A percentile compares a stretch with the other conserved stretches of the same genome.
Conservation (phyloP, 2,329 filamentous ascomycete genomes). For the Aureobasidium sp. region DNA sequence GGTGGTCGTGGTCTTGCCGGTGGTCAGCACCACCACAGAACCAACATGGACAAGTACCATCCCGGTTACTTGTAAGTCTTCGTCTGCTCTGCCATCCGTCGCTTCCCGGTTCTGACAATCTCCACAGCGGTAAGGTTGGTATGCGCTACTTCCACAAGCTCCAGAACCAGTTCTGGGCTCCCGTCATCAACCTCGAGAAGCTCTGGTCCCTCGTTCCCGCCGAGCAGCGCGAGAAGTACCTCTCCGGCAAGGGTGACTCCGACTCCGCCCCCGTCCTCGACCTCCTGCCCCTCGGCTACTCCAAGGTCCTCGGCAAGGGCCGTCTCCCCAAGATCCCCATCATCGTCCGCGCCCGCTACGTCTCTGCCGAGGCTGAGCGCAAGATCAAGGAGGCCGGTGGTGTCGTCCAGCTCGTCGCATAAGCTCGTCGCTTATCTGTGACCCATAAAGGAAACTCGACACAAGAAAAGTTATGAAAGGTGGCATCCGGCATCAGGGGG, state of each 20-base stretch:
- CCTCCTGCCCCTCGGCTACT: conserved; percentile 93
- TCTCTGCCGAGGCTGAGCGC: conserved; percentile 92
- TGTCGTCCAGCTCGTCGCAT: conserved; percentile 92
- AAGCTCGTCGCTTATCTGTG: conserved; percentile 32
- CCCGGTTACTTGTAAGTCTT: conserved; percentile 77
- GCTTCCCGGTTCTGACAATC: conserved; percentile 44
- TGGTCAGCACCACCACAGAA: conserved; percentile 98
- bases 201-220: conserved; percentile 91
- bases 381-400: conserved; percentile 99
- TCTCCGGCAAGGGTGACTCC: conserved; percentile 73
- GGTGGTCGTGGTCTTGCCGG: conserved; percentile 82
- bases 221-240: conserved; percentile 90
- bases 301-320: conserved; percentile 98
- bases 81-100: conserved; percentile 56
- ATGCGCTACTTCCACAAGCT: conserved; percentile 81
- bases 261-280: conserved; percentile 97
- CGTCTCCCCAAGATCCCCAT: conserved; percentile 87
- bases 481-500: conserved; percentile 7
- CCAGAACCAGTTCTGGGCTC: conserved; percentile 65
- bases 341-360: conserved; percentile 90
- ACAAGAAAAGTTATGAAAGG: conserved; percentile 14
- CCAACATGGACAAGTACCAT: conserved; percentile 90
- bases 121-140: conserved; percentile 61
- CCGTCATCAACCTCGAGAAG: conserved; percentile 39
- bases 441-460: background rate